A percentile compares a stretch with the other conserved stretches of the same genome.
phyloP scores from a whole-genome alignment of 805 yeast species.

The Kuraishia capsulata region DNA sequence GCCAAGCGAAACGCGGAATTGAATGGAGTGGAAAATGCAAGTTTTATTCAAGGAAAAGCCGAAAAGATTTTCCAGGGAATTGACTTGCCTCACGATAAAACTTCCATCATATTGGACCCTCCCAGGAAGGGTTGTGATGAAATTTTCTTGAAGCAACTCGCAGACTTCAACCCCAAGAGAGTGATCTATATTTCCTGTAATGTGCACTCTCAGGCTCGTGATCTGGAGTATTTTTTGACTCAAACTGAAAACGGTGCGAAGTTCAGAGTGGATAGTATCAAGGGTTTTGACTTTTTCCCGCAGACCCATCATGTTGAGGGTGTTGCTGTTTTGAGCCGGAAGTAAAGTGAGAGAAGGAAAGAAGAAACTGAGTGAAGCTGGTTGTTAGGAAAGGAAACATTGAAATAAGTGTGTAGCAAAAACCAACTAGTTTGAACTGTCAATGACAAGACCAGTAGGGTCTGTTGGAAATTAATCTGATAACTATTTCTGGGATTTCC shows the following conservation, averaged over 20 bases:
- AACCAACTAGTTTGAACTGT: too few species aligned
- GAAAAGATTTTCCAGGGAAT: conserved; percentile 77
- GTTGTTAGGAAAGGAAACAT: too few species aligned
- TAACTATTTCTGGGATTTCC: too few species aligned
- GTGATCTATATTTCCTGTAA: conserved; percentile 95
- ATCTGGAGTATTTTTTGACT: conserved; percentile 71
- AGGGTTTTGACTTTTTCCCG: conserved; percentile 87
- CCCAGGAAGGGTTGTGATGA: conserved; percentile 97
- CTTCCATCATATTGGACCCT: conserved; percentile 91
- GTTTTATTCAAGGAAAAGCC: conserved; percentile 86
- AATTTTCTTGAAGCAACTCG: conserved; percentile 74
- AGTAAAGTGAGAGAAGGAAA: not conserved
- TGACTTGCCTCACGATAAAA: conserved; percentile 63
- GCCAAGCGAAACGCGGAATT: conserved; percentile 74
- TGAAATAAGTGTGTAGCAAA: too few species aligned
- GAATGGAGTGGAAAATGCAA: conserved; percentile 71
- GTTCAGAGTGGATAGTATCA: conserved; percentile 70
- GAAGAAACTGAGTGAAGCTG: too few species aligned
- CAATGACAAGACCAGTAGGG: too few species aligned
- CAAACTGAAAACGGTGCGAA: conserved; percentile 51
- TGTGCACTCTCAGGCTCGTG: conserved; percentile 96
- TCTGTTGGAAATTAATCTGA: too few species aligned
- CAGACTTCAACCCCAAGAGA: conserved; percentile 74
- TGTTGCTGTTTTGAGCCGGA: conserved; percentile 30
- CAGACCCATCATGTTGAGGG: conserved; percentile 13